Evolutionary conservation across 257 asterid species (phyloP).

Genomic region (Nicotiana knightiana): DNA sequence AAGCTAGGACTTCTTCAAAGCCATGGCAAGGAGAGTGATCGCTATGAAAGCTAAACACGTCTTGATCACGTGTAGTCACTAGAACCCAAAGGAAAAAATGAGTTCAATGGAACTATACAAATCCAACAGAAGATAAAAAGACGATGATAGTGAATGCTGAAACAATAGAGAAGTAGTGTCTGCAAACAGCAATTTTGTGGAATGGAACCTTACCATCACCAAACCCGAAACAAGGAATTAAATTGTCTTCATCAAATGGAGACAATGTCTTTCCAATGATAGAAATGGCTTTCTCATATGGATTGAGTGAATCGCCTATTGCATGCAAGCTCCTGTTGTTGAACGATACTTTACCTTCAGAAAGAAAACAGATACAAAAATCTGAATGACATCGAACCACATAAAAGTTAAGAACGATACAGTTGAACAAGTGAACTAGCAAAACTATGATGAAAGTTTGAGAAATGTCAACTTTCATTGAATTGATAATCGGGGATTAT

Average conservation of each 20-base stretch:
- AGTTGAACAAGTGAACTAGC: neutral
- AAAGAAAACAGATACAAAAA: slow-evolving; percentile 13
- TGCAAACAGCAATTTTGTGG: neutral
- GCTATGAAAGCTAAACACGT: slow-evolving; percentile 74
- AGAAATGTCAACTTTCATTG: neutral
- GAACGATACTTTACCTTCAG: slow-evolving; percentile 67
- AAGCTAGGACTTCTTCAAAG: slow-evolving; percentile 75
- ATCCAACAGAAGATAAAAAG: slow-evolving; percentile 4
- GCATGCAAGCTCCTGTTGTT: slow-evolving; percentile 65
- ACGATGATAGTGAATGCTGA: slow-evolving; percentile 3
- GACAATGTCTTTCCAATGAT: slow-evolving; percentile 80
- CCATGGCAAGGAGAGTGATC: slow-evolving; percentile 82
- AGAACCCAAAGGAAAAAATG: neutral
- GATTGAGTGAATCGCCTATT: slow-evolving; percentile 54
- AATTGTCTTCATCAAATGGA: slow-evolving; percentile 77
- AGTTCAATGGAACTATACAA: neutral
- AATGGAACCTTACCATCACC: slow-evolving; percentile 62
- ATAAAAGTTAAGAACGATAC: neutral
- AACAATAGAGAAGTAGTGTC: neutral
- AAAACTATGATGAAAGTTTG: neutral
- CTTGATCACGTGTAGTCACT: slow-evolving; percentile 69
- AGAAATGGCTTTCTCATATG: slow-evolving; percentile 77
- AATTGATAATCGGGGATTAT: neutral
- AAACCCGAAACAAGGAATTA: slow-evolving; percentile 87
- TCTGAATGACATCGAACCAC: neutral